phyloP scores from a whole-genome alignment of 345 rosid species.

The Cochlearia excelsa region DNA sequence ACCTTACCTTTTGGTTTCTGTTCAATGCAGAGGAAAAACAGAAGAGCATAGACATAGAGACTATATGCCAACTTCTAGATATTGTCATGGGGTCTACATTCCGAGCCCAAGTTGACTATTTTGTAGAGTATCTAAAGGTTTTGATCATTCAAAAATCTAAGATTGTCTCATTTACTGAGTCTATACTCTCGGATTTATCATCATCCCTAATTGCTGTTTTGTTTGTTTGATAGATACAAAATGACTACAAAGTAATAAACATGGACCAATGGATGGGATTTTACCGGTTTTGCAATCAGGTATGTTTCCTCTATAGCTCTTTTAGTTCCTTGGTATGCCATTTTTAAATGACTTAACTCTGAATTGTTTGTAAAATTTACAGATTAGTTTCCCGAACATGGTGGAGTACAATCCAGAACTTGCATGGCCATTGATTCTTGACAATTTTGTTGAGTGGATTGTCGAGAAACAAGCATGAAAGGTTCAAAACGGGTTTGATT shows the following conservation, averaged over 20 bases:
- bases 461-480: constrained; percentile 59
- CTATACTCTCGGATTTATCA: neutral
- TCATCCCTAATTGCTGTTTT: neutral
- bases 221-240: constrained; percentile 55
- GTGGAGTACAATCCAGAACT: constrained; percentile 77
- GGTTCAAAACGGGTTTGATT: neutral
- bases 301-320: constrained; percentile 31
- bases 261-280: constrained; percentile 94
- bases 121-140: constrained; percentile 48
- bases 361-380: constrained; percentile 32
- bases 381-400: constrained; percentile 92
- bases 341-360: neutral
- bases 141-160: neutral
- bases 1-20: constrained; percentile 13
- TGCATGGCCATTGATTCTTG: constrained; percentile 97
- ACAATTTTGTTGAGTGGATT: constrained; percentile 99
- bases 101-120: constrained; percentile 69
- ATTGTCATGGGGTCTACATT: constrained; percentile 75
- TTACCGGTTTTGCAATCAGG: constrained; percentile 89
- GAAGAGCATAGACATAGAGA: constrained; percentile 85
- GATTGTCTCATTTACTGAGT: neutral
- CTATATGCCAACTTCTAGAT: constrained; percentile 75
- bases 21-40: constrained; percentile 78
- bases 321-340: neutral
- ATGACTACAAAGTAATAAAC: constrained; percentile 90